A percentile compares a stretch with the other conserved stretches of the same genome.
These are phyloP conservation scores for Ilyonectria destructans DNA, from an alignment of 2,329 filamentous ascomycete genomes.

Conservation along the genomic window DNA sequence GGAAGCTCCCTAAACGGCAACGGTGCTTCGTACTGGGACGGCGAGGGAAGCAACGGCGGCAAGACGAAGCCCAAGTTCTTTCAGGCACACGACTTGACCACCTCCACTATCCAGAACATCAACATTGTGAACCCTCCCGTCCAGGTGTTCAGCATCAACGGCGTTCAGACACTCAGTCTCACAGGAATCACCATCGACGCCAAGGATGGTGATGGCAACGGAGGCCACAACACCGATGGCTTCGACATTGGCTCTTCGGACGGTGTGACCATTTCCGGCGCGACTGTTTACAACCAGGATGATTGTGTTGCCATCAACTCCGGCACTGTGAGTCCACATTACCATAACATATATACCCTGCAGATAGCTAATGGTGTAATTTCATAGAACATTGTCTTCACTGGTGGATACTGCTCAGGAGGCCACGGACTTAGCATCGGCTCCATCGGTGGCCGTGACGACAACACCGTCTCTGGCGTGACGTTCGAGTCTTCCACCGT, in stretches of 20 bases:
- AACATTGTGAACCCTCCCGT: slow-evolving; percentile 27
- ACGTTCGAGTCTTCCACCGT: slow-evolving; percentile 26
- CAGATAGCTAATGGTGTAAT: background rate
- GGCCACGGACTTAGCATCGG: slow-evolving; percentile 30
- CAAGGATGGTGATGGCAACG: slow-evolving; percentile 16
- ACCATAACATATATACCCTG: no score
- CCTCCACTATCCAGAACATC: slow-evolving; percentile 27
- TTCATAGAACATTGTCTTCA: slow-evolving; percentile 27
- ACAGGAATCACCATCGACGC: slow-evolving; percentile 27
- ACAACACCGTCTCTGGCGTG: slow-evolving; percentile 28
- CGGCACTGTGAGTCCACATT: slow-evolving; percentile 26
- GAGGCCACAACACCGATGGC: slow-evolving; percentile 31
- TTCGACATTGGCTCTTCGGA: slow-evolving; percentile 31
- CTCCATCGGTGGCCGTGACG: slow-evolving; percentile 29
- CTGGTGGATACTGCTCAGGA: slow-evolving; percentile 27
- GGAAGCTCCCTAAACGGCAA: slow-evolving; percentile 25
- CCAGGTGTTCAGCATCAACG: slow-evolving; percentile 31
- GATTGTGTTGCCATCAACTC: slow-evolving; percentile 31
- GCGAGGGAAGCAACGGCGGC: slow-evolving; percentile 33
- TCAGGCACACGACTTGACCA: slow-evolving; percentile 29
- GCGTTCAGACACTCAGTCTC: slow-evolving; percentile 21
- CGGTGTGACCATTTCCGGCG: slow-evolving; percentile 24
- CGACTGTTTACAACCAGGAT: slow-evolving; percentile 28
- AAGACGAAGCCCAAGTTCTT: slow-evolving; percentile 34
- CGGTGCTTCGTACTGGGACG: slow-evolving; percentile 27